Conservation (phyloP, 805 yeast species). For the Candida nitratophila region DNA sequence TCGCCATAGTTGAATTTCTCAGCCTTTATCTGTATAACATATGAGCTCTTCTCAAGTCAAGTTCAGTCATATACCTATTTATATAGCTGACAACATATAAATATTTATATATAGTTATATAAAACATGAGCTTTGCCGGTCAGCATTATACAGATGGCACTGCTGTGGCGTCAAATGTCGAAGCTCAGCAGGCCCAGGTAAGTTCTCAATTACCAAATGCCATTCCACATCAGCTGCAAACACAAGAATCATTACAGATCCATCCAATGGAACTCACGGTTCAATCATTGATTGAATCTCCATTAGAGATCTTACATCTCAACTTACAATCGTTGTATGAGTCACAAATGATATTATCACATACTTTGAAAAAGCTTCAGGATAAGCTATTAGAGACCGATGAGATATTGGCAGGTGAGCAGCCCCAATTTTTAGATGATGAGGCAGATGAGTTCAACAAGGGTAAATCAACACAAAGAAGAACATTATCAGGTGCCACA, state of each 20-base stretch:
- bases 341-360: constrained; percentile 46
- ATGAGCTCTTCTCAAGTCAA: too few species aligned
- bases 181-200: too few species aligned
- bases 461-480: not conserved
- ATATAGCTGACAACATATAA: too few species aligned
- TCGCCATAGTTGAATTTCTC: too few species aligned
- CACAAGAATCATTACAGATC: constrained; percentile 12
- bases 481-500: not conserved
- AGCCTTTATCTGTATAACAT: too few species aligned
- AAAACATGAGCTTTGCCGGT: too few species aligned
- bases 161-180: too few species aligned
- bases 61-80: too few species aligned
- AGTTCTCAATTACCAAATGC: too few species aligned
- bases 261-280: constrained; percentile 58
- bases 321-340: constrained; percentile 47
- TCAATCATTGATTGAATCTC: constrained; percentile 46
- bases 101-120: too few species aligned
- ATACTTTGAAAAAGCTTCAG: constrained; percentile 35
- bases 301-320: constrained; percentile 44
- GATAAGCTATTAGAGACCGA: constrained; percentile 18
- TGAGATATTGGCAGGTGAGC: constrained; percentile 4
- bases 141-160: too few species aligned
- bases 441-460: not conserved
- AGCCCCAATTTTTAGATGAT: not conserved
- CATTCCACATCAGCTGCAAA: too few species aligned